phyloP scores from a whole-genome alignment of 495 filamentous ascomycete genomes.

The Aspergillus saccharolyticus region DNA sequence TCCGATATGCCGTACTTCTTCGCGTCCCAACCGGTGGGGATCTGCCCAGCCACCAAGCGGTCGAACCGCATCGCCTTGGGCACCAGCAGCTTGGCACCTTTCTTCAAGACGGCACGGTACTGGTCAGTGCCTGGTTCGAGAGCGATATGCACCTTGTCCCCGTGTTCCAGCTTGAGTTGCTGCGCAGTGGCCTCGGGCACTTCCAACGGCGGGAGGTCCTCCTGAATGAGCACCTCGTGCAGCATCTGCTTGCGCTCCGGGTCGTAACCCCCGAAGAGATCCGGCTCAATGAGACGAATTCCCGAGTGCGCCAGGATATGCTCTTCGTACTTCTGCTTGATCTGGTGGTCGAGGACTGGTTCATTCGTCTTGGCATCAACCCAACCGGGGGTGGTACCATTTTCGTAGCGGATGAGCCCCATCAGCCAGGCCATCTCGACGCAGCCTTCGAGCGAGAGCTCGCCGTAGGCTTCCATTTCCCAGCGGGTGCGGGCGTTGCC shows the following conservation, averaged over 20 bases:
- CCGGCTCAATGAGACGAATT: constrained; percentile 97
- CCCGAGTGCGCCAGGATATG: constrained; percentile 93
- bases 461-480: constrained; percentile 97
- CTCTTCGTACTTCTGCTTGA: constrained; percentile 96
- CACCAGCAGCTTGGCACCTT: constrained; percentile 87
- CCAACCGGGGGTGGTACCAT: constrained; percentile 96
- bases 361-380: constrained; percentile 91
- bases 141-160: constrained; percentile 85
- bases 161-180: constrained; percentile 94
- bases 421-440: constrained; percentile 99
- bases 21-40: constrained; percentile 96
- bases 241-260: constrained; percentile 97
- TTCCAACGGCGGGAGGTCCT: constrained; percentile 95
- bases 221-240: constrained; percentile 94
- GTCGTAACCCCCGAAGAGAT: constrained; percentile 95
- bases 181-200: constrained; percentile 93
- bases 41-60: constrained; percentile 91
- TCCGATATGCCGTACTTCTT: constrained; percentile 92
- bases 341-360: constrained; percentile 94
- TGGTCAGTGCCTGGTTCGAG: constrained; percentile 95
- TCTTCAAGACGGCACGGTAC: constrained; percentile 87
- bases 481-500: constrained; percentile 95
- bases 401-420: constrained; percentile 98
- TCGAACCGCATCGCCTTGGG: constrained; percentile 97
- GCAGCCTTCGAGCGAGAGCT: constrained; percentile 96